Percentiles rank a stretch among this genome's conserved stretches.
These are phyloP conservation scores for Amphibolis antarctica DNA, from an alignment of 106 monocot species.

Conservation along the genomic window DNA sequence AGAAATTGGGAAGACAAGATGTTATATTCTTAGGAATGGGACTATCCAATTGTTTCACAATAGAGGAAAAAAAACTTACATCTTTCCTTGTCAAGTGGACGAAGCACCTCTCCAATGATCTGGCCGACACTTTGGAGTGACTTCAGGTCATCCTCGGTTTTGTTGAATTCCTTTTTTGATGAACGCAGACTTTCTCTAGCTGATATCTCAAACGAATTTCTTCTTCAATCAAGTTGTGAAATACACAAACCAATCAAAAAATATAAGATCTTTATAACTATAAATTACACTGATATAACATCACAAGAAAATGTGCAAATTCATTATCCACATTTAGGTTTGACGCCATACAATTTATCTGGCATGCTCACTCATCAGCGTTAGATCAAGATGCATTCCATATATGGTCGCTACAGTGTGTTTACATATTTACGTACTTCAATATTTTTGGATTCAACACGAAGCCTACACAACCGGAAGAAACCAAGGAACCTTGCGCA, in stretches of 20 bases:
- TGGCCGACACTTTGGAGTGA: constrained; percentile 91
- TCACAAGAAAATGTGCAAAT: too few relatives aligned
- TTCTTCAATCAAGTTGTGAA: not conserved
- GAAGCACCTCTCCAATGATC: constrained; percentile 89
- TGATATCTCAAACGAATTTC: constrained; percentile 13
- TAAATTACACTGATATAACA: too few relatives aligned
- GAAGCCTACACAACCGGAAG: too few relatives aligned
- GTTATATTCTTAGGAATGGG: not conserved
- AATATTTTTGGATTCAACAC: too few relatives aligned
- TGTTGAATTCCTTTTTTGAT: constrained; percentile 70
- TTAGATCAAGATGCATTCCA: too few relatives aligned
- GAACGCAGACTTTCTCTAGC: constrained; percentile 47
- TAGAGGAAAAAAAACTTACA: constrained; percentile 57
- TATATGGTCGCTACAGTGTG: too few relatives aligned
- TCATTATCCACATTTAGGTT: too few relatives aligned
- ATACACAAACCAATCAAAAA: not conserved
- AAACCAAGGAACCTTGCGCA: too few relatives aligned
- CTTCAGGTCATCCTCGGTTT: constrained; percentile 91
- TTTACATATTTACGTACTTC: too few relatives aligned
- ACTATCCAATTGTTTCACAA: not conserved
- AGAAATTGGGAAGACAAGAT: not conserved
- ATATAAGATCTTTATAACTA: not conserved
- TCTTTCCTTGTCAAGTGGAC: constrained; percentile 84
- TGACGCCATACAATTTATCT: too few relatives aligned
- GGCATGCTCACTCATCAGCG: too few relatives aligned